Evolutionary conservation across 1,139 yeast species (phyloP).

Genomic region (Geotrichum siamense): DNA sequence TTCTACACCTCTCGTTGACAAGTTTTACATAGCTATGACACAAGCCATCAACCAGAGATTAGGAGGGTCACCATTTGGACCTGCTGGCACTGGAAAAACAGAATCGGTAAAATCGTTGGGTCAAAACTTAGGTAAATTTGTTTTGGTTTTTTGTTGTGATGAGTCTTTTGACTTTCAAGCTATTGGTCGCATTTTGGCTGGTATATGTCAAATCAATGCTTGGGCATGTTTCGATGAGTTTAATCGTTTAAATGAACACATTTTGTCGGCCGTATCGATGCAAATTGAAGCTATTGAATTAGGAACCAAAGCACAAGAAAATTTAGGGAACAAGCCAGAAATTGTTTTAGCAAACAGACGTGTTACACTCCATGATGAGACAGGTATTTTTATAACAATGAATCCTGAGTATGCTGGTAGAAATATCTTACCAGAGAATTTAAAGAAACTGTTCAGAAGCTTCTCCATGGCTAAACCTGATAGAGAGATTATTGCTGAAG

Average conservation of each 20-base stretch:
- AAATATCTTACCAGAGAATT: conserved; percentile 73
- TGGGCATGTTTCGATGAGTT: conserved; percentile 98
- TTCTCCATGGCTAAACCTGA: conserved; percentile 76
- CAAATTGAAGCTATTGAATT: conserved; percentile 68
- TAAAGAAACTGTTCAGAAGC: conserved; percentile 69
- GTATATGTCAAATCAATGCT: conserved; percentile 80
- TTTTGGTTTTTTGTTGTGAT: conserved; percentile 84
- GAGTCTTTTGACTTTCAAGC: conserved; percentile 80
- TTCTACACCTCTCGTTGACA: conserved; percentile 63
- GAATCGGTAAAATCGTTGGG: conserved; percentile 87
- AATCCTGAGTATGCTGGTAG: conserved; percentile 89
- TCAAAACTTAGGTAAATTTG: conserved; percentile 70
- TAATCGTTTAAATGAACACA: conserved; percentile 65
- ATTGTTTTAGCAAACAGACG: conserved; percentile 48
- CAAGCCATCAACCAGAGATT: conserved; percentile 64
- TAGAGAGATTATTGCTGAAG: conserved; percentile 59
- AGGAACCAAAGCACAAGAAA: conserved; percentile 21
- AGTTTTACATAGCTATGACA: conserved; percentile 61
- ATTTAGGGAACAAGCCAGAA: conserved; percentile 17
- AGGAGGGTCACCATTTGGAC: conserved; percentile 95
- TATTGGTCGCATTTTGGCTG: conserved; percentile 69
- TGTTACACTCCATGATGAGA: conserved; percentile 37
- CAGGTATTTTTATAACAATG: conserved; percentile 85
- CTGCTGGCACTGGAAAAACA: conserved; percentile 97
- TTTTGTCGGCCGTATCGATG: conserved; percentile 79